Percentiles rank a stretch among this genome's conserved stretches.
phyloP scores from a whole-genome alignment of 2,329 filamentous ascomycete species.

The Chlorencoelia australis region DNA sequence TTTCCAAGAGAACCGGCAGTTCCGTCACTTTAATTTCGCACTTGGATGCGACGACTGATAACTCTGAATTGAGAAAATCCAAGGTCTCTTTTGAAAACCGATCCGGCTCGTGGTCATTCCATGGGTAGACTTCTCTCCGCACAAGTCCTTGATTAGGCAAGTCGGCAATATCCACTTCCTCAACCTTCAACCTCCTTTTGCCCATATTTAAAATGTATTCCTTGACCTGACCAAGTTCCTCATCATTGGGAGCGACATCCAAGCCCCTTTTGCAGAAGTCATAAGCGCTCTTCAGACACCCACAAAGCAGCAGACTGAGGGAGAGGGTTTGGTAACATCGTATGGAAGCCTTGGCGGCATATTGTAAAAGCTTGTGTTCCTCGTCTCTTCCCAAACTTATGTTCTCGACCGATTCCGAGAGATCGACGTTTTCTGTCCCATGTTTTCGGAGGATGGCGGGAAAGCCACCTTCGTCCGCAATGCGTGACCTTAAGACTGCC shows the following conservation, averaged over 20 bases:
- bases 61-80: conserved; percentile 57
- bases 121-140: conserved; percentile 60
- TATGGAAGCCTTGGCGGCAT: conserved; percentile 41
- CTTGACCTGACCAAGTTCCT: conserved; percentile 44
- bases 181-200: conserved; percentile 35
- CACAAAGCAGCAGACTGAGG: conserved; percentile 49
- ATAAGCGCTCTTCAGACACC: conserved; percentile 57
- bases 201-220: conserved; percentile 44
- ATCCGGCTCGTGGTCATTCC: conserved; percentile 59
- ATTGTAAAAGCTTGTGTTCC: conserved; percentile 28
- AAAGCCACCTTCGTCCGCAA: conserved; percentile 15
- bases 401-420: conserved; percentile 9
- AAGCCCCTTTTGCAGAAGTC: conserved; percentile 56
- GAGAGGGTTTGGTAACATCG: conserved; percentile 50
- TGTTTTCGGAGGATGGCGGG: conserved; percentile 34
- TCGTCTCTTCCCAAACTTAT: conserved; percentile 25
- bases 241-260: conserved; percentile 42
- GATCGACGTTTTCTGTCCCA: conserved; percentile 8
- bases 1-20: conserved; percentile 54
- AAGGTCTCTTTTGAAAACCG: conserved; percentile 62
- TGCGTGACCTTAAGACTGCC: conserved; percentile 27
- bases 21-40: conserved; percentile 69
- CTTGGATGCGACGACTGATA: conserved; percentile 64
- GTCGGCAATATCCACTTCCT: conserved; percentile 38
- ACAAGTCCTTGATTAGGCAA: conserved; percentile 63